Conservation (phyloP, 306 rosid genomes). For the Prunus armeniaca region DNA sequence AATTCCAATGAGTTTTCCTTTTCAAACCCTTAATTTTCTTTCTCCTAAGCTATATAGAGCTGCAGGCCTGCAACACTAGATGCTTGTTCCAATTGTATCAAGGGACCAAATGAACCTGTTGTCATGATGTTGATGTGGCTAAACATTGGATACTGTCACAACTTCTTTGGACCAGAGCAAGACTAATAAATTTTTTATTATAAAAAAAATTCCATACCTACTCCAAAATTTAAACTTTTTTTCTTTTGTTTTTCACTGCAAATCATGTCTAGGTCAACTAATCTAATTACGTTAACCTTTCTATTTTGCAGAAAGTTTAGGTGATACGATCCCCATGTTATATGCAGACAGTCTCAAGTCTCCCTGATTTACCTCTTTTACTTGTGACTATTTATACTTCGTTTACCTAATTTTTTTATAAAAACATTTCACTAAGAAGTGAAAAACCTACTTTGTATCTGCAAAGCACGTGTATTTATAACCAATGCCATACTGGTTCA, state of each 20-base stretch:
- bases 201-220: not conserved
- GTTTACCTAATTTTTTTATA: too few relatives aligned
- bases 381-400: too few relatives aligned
- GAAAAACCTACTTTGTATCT: not conserved
- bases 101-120: not conserved
- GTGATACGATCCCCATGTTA: too few relatives aligned
- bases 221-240: not conserved
- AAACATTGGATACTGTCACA: not conserved
- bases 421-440: not conserved
- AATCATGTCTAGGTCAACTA: not conserved
- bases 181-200: not conserved
- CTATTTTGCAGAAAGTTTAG: not conserved
- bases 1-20: not conserved
- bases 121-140: not conserved
- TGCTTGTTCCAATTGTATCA: not conserved
- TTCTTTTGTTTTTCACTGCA: not conserved
- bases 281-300: not conserved
- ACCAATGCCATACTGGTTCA: not conserved
- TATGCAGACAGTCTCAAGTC: not conserved
- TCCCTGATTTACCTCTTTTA: too few relatives aligned
- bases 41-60: not conserved
- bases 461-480: not conserved
- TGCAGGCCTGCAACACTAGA: not conserved
- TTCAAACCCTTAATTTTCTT: not conserved
- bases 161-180: not conserved